Percentiles rank a stretch among this genome's conserved stretches.
phyloP scores from a whole-genome alignment of 208 protist species.

The Acanthamoeba sp. region DNA sequence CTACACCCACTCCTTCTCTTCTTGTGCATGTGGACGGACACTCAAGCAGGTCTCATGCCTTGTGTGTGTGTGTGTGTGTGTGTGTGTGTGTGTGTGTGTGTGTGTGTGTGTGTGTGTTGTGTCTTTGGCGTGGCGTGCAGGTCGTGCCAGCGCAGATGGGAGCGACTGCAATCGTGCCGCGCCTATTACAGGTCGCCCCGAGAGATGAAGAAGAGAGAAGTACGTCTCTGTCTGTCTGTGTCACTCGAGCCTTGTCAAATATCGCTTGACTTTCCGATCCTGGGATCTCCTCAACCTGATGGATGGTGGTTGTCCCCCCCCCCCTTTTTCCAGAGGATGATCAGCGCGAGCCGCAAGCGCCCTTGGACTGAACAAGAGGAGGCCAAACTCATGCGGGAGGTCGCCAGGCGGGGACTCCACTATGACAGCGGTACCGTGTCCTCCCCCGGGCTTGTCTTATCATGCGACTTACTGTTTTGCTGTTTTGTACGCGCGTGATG shows the following conservation, averaged over 20 bases:
- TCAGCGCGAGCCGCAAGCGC: neutral
- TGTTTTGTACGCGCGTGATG: neutral
- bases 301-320: neutral
- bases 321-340: neutral
- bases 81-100: neutral
- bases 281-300: no score
- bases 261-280: no score
- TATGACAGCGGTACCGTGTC: slow-evolving; percentile 25
- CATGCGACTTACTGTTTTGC: neutral
- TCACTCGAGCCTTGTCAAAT: no score
- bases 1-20: neutral
- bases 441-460: neutral
- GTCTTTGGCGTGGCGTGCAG: neutral
- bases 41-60: neutral
- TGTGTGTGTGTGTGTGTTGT: neutral
- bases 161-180: neutral
- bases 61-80: no score
- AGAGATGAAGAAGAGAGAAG: slow-evolving; percentile 1
- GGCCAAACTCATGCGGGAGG: neutral
- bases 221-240: no score
- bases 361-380: slow-evolving; percentile 12
- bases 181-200: slow-evolving; percentile 41
- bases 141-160: slow-evolving; percentile 42
- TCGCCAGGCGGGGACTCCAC: neutral
- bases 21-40: neutral